Conservation (phyloP, 1,139 yeast genomes). For the Kurtzmaniella quercitrusa region DNA sequence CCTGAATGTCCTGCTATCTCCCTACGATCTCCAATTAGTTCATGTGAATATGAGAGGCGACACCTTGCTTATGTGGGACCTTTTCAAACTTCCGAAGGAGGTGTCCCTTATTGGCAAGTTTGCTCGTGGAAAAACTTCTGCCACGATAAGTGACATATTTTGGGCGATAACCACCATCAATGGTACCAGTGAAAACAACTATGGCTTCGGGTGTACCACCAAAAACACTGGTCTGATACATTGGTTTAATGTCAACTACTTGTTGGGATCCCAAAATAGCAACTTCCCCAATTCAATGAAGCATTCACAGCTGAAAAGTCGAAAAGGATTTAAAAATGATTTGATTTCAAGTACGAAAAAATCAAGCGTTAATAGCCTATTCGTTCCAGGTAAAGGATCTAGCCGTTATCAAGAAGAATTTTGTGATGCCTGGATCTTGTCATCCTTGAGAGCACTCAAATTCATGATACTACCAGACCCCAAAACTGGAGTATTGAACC, state of each 20-base stretch:
- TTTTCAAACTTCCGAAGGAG: constrained; percentile 48
- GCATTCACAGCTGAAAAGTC: constrained; percentile 7
- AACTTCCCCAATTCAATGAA: constrained; percentile 23
- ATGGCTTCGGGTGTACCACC: constrained; percentile 55
- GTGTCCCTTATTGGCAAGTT: constrained; percentile 58
- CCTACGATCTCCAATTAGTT: constrained; percentile 56
- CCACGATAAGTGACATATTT: constrained; percentile 45
- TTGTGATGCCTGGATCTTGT: constrained; percentile 39
- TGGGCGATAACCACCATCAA: constrained; percentile 45
- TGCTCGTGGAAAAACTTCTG: constrained; percentile 61
- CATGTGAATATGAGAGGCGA: constrained; percentile 63
- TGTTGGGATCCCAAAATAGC: constrained; percentile 29
- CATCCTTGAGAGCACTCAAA: constrained; percentile 29
- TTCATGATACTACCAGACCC: constrained; percentile 29
- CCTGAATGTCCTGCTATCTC: constrained; percentile 57
- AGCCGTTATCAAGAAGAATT: constrained; percentile 17
- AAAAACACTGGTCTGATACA: constrained; percentile 59
- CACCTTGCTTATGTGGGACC: constrained; percentile 61
- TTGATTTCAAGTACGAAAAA: background rate
- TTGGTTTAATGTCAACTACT: constrained; percentile 50
- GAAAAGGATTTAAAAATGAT: background rate
- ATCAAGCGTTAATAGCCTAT: background rate
- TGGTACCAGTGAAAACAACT: constrained; percentile 24
- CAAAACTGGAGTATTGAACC: constrained; percentile 22
- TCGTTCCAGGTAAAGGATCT: background rate